phyloP scores from a whole-genome alignment of 1,284 basidiomycete genomes.

The Rhodotorula sp. region DNA sequence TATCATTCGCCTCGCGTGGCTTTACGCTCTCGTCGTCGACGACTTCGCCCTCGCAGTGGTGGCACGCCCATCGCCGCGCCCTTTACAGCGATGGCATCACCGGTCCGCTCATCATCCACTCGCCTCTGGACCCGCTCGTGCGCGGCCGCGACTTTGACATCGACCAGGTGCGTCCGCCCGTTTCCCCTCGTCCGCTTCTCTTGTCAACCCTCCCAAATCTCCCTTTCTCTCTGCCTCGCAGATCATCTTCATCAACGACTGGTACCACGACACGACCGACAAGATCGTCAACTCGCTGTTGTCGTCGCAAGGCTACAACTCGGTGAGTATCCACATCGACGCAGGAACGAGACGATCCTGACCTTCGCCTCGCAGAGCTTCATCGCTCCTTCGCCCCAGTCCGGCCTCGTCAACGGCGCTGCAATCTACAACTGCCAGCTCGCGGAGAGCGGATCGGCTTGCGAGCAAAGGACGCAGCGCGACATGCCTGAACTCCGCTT shows the following conservation, averaged over 20 bases:
- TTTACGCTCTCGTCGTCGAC: too few species aligned
- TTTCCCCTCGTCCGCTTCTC: not conserved
- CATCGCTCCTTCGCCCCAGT: conserved; percentile 49
- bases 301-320: conserved; percentile 12
- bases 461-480: conserved; percentile 43
- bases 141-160: conserved; percentile 46
- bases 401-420: conserved; percentile 57
- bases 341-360: too few species aligned
- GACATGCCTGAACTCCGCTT: conserved; percentile 41
- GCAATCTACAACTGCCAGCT: conserved; percentile 51
- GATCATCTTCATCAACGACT: conserved; percentile 53
- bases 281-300: conserved; percentile 31
- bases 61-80: conserved; percentile 44
- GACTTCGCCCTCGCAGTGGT: conserved; percentile 51
- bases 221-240: too few species aligned
- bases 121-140: conserved; percentile 44
- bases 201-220: too few species aligned
- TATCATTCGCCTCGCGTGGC: too few species aligned
- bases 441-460: conserved; percentile 46
- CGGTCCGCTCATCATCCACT: conserved; percentile 47
- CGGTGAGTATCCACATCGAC: conserved; percentile 16
- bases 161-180: conserved; percentile 20
- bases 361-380: conserved; percentile 11
- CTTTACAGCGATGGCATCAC: conserved; percentile 55
- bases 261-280: conserved; percentile 50